These are phyloP conservation scores for Hamigera avellanea DNA, from an alignment of 495 filamentous ascomycete species.

Conservation along the genomic window DNA sequence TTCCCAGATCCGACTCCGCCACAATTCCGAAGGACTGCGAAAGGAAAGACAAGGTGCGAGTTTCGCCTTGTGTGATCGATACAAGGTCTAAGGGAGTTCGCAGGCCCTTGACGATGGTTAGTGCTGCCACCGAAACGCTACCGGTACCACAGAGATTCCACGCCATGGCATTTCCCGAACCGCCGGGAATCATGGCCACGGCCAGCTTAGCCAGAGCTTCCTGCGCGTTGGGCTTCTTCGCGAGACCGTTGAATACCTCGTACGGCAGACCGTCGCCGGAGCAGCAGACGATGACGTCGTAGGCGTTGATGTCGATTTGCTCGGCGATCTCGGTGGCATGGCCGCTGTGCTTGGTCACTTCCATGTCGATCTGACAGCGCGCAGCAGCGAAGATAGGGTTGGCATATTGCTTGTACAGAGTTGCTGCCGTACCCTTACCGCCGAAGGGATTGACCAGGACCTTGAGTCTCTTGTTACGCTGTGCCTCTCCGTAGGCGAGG, in stretches of 20 bases:
- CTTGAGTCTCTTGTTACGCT: slow-evolving; percentile 65
- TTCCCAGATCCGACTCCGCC: slow-evolving; percentile 78
- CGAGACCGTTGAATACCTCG: slow-evolving; percentile 91
- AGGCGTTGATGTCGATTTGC: slow-evolving; percentile 65
- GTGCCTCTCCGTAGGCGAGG: slow-evolving; percentile 60
- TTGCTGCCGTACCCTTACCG: slow-evolving; percentile 66
- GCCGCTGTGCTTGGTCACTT: slow-evolving; percentile 57
- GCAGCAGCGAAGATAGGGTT: slow-evolving; percentile 79
- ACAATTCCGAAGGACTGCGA: slow-evolving; percentile 86
- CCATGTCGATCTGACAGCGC: slow-evolving; percentile 62
- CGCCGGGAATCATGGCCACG: slow-evolving; percentile 81
- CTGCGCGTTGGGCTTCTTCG: slow-evolving; percentile 58
- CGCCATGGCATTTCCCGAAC: slow-evolving; percentile 88
- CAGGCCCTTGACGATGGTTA: slow-evolving; percentile 77
- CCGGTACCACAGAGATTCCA: slow-evolving; percentile 80
- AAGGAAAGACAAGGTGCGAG: slow-evolving; percentile 71
- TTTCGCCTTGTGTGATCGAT: slow-evolving; percentile 71
- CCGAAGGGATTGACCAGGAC: slow-evolving; percentile 86
- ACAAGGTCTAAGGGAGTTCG: slow-evolving; percentile 72
- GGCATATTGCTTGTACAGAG: slow-evolving; percentile 63
- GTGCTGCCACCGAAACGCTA: slow-evolving; percentile 60
- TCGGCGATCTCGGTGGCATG: slow-evolving; percentile 73
- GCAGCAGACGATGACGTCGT: slow-evolving; percentile 76
- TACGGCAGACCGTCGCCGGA: slow-evolving; percentile 88
- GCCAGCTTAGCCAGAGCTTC: slow-evolving; percentile 69